Percentiles rank a stretch among this genome's conserved stretches.
These are phyloP conservation scores for Flaveria linearis DNA, from an alignment of 129 eudicot genomes.

Conservation along the genomic window DNA sequence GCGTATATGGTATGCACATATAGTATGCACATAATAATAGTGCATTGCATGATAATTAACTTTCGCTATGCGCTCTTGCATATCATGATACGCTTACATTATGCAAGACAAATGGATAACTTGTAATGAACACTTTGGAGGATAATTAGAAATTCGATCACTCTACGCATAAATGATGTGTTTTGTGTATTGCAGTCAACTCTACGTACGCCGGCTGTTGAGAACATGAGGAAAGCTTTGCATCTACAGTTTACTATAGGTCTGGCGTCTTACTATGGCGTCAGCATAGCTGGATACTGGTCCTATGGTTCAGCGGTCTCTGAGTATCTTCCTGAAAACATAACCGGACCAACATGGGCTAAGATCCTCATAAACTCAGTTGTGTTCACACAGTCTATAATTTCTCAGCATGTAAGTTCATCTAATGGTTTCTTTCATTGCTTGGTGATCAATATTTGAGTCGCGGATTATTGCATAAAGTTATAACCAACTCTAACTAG, in stretches of 20 bases:
- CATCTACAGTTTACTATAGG: slow-evolving; percentile 51
- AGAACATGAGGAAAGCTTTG: slow-evolving; percentile 69
- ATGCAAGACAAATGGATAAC: neutral
- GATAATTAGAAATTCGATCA: neutral
- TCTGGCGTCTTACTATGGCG: slow-evolving; percentile 48
- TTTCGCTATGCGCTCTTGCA: neutral
- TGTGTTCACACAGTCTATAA: slow-evolving; percentile 50
- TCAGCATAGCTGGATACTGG: slow-evolving; percentile 62
- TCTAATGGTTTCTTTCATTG: neutral
- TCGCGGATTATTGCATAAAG: neutral
- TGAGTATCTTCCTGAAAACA: slow-evolving; percentile 52
- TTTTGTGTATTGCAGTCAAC: slow-evolving; percentile 49
- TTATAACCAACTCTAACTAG: no score
- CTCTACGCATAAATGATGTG: neutral
- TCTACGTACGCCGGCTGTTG: slow-evolving; percentile 50
- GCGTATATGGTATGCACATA: no score
- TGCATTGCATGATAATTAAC: no score
- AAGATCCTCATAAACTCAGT: slow-evolving; percentile 50
- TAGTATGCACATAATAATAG: no score
- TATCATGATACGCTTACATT: neutral
- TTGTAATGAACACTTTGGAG: neutral
- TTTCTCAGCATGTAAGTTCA: slow-evolving; percentile 67
- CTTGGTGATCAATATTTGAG: neutral
- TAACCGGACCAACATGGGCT: slow-evolving; percentile 63
- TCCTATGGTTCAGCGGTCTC: slow-evolving; percentile 59